Conservation (phyloP, 441 rosid species). For the Sinapis alba region DNA sequence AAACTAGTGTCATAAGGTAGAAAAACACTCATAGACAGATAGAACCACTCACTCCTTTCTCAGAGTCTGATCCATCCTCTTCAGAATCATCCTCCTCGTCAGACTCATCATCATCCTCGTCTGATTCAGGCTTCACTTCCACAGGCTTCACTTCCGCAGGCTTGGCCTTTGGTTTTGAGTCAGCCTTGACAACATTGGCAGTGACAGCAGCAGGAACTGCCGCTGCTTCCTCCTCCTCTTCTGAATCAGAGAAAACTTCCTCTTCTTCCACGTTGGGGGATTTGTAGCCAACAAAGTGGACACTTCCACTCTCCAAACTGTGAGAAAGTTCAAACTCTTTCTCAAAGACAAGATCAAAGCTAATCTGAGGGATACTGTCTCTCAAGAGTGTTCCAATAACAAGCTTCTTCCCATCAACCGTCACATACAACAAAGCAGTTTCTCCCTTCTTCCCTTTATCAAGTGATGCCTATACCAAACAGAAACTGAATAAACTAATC, state of each 20-base stretch:
- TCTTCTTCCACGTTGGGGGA: conserved; percentile 28
- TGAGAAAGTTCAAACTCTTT: conserved; percentile 75
- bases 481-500: background rate
- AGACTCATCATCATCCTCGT: conserved; percentile 19
- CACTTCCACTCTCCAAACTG: conserved; percentile 45
- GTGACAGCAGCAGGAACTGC: conserved; percentile 4
- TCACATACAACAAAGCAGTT: conserved; percentile 50
- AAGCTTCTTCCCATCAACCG: conserved; percentile 54
- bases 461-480: conserved; percentile 60
- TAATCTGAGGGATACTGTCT: conserved; percentile 58
- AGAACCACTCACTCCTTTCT: conserved; percentile 31
- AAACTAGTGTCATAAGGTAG: background rate
- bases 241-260: background rate
- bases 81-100: conserved; percentile 42
- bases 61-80: conserved; percentile 46
- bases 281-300: conserved; percentile 73
- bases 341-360: conserved; percentile 81
- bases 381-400: conserved; percentile 67
- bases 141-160: conserved; percentile 39
- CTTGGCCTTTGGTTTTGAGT: conserved; percentile 41
- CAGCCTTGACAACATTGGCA: conserved; percentile 41
- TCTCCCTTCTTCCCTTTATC: conserved; percentile 68
- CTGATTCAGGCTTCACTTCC: conserved; percentile 42
- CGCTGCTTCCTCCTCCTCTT: conserved; percentile 18
- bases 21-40: background rate